Evolutionary conservation across 2,329 filamentous ascomycete genomes (phyloP), one percentile per base, ranked within the genome.

Genomic region (Diaporthe citrichinensis): DNA sequence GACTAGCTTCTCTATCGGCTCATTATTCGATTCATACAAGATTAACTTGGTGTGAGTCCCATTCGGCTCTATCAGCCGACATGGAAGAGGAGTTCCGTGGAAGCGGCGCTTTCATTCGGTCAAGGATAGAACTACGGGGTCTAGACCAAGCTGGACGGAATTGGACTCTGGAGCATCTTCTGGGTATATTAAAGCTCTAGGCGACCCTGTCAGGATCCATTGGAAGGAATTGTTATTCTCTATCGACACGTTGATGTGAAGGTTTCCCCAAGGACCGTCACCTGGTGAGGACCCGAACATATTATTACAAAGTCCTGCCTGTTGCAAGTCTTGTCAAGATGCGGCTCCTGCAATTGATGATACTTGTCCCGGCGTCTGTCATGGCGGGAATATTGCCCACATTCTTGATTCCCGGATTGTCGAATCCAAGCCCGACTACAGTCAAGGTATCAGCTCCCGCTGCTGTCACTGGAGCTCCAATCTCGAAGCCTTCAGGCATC

Each of bases 401-500:
- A 5, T 49, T 62, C 28, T 72, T 44, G 1, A 39, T 72, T 17
- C 57, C 57, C 6, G 71, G 71, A 34, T 59, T 31, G 41, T 7
- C 41, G 6, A 59, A 9, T 36, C 41, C 58, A 39, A 59, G 28
- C n/a, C 25, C 55, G 20, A 72, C 71, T 6, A 61, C 41, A 3
- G 59, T 61, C 4, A 72, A 61, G 57, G 25, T 9, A 39, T 14
- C 28, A 8, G 10, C 28, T 51, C n/a, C 20, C 7, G 44, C 71
- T 36, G 46, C 44, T 6, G 23, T 39, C 62, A 72, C 71, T n/a
- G 44, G 55, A 23, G 31, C 20, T 17, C 71, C 71, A 6, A 72
- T 61, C 25, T 53, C 57, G 12, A 62, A 49, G 25, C 71, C 71
- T 23, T 62, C 58, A 14, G 58, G 71, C 4, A 76, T 77, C 31